Evolutionary conservation across 257 asterid genomes (phyloP), one percentile per base, ranked within the genome.

Genomic region (Solanum clarkiae): DNA sequence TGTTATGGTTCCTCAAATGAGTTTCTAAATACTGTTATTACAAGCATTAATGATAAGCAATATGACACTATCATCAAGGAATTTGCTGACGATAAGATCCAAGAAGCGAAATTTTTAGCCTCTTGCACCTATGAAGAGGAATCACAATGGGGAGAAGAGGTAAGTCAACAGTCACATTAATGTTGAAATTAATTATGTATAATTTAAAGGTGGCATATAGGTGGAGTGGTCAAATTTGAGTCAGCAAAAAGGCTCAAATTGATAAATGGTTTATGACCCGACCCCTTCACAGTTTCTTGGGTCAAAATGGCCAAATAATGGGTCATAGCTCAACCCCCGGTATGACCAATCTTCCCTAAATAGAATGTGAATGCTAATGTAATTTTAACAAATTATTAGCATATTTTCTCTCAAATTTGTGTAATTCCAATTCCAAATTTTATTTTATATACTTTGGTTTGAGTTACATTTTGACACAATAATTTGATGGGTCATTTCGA

Each of bases 131-230:
- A 85, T 83, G 95, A 93, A 57, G 80, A 85, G 56, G 81, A 84
- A n/a, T 84, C 94, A 17, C 82, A 88, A 80, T 93, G 97, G 96
- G 96, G 96, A 69, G 49, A 86, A 80, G 87, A 92, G 94, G 96
- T 86, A 86, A 89, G 92, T 85, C 62, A 4, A 42, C n/a, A 66
- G 45, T 29, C 36, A 20, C 20, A 44, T 44, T 72, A n/a, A 72
- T 44, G 36, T 11, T 11, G 32, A 44, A 72, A 44, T 4, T 36
- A 44, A 6, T n/a, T 60, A 22, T 15, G 14, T 32, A 1, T 18
- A 70, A 17, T 5, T 40, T 71, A 42, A 51, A 20, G 32, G 55
- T 71, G 18, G 18, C 80, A 10, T 18, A n/a, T 71, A 42, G 26
- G 40, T 4, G 13, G 15, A 10, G 1, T 10, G 8, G 15, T 60